Conservation (phyloP, 305 asterid genomes). For the Fraxinus albicans region DNA sequence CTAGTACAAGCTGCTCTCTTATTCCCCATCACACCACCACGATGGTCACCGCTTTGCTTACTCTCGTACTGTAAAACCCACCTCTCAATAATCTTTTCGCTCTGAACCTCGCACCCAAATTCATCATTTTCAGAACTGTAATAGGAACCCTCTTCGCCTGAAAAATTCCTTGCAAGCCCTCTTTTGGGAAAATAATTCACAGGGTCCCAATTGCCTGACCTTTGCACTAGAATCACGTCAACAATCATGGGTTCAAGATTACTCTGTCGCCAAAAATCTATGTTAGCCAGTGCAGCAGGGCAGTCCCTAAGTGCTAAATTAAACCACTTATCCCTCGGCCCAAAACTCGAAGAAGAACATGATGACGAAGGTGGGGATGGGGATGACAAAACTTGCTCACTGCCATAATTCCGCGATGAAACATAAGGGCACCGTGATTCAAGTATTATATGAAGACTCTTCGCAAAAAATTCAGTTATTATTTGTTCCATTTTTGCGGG, state of each 20-base stretch:
- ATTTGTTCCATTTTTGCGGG: slow-evolving; percentile 84
- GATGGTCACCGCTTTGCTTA: slow-evolving; percentile 43
- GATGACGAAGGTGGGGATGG: slow-evolving; percentile 49
- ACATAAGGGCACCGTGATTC: slow-evolving; percentile 83
- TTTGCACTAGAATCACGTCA: slow-evolving; percentile 63
- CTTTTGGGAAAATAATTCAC: slow-evolving; percentile 48
- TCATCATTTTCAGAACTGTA: slow-evolving; percentile 61
- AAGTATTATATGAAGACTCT: slow-evolving; percentile 82
- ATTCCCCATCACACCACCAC: slow-evolving; percentile 38
- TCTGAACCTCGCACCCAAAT: slow-evolving; percentile 40
- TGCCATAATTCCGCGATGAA: slow-evolving; percentile 78
- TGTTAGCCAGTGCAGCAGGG: slow-evolving; percentile 78
- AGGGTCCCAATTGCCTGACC: slow-evolving; percentile 57
- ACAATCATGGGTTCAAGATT: slow-evolving; percentile 82
- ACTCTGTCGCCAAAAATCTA: slow-evolving; percentile 84
- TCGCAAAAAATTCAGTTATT: slow-evolving; percentile 76
- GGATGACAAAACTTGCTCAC: slow-evolving; percentile 59
- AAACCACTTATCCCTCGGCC: slow-evolving; percentile 87
- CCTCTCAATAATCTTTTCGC: slow-evolving; percentile 75
- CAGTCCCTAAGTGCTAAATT: slow-evolving; percentile 80
- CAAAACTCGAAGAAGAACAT: slow-evolving; percentile 58
- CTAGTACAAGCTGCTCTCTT: slow-evolving; percentile 57
- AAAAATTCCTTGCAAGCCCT: slow-evolving; percentile 31
- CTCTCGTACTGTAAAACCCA: slow-evolving; percentile 84
- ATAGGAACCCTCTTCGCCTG: slow-evolving; percentile 40